Evolutionary conservation across 2,329 filamentous ascomycete genomes (phyloP).

Genomic region (Ceratocystis eucalypticola): DNA sequence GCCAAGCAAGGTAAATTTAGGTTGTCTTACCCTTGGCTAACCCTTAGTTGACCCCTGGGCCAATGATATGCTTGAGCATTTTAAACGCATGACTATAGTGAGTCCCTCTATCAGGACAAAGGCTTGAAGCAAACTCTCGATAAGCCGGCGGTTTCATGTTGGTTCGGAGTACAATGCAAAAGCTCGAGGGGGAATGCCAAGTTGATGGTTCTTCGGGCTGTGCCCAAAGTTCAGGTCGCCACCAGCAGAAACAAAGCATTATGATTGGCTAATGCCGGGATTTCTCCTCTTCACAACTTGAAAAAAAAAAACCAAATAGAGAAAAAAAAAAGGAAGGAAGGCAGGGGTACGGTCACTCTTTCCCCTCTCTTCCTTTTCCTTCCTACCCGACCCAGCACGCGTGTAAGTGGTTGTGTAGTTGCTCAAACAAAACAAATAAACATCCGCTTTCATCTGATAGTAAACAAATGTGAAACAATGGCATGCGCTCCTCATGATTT

Average conservation of each 20-base stretch:
- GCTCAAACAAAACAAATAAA: slow-evolving; percentile 17
- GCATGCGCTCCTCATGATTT: background rate
- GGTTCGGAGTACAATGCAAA: background rate
- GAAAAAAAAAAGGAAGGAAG: background rate
- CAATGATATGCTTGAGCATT: no score
- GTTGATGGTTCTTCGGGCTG: background rate
- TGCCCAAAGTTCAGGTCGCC: background rate
- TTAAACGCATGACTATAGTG: no score
- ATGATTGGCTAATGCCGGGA: background rate
- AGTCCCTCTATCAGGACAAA: no score
- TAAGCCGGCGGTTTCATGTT: background rate
- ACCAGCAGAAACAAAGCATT: background rate
- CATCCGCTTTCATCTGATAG: slow-evolving; percentile 17
- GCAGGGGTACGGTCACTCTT: background rate
- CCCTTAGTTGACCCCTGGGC: no score
- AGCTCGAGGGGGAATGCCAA: slow-evolving; percentile 1
- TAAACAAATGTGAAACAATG: slow-evolving; percentile 12
- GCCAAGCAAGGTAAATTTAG: no score
- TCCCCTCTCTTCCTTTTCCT: background rate
- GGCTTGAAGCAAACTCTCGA: no score
- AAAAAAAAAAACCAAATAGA: background rate
- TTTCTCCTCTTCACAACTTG: background rate
- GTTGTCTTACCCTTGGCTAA: no score
- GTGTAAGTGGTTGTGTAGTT: slow-evolving; percentile 6
- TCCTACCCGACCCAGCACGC: background rate